Evolutionary conservation across 108 stramenopile genomes (phyloP), one percentile per base, ranked within the genome.

Genomic region (Cylindrotheca fusiformis): DNA sequence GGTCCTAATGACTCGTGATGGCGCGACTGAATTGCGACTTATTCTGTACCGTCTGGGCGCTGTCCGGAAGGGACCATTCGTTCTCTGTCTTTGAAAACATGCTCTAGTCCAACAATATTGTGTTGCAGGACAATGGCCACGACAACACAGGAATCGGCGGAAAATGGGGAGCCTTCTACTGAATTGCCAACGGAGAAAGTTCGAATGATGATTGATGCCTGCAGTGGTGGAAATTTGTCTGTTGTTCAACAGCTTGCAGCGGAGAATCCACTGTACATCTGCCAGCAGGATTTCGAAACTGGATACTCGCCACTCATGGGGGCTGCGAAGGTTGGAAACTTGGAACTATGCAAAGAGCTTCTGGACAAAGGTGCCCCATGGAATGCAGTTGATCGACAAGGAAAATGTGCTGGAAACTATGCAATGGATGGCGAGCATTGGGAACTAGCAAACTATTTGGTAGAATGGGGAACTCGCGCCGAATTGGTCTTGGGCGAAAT

Each of bases 371-470:
- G 87, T 20, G 96, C 96, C 17, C 96, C 96, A 12, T 96, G 96
- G 96, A 96, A 95, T 74, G 96, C 96, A 18, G 30, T 96, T 0
- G 92, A 94, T 68, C 74, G 90, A 18, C 56, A 71, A 31, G 89
- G 91, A 6, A 66, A 75, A 32, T 95, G 93, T 69, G 96, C 96
- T 8, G 96, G 96, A 17, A 85, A 95, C 66, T 89, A 88, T 67
- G 92, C 94, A n/a, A 84, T 80, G 10, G 80, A 81, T 3, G 51
- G 51, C 3, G 78, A 89, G 53, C 74, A 87, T 44, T 94, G 93
- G 86, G 82, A 81, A 2, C 60, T 94, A 17, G 89, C 94, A 18
- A 84, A 94, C 65, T 61, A 89, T 32, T 58, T 95, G 19, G 91
- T 95, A 17, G 87, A 95, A 30, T 74, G 78, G 65, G 94, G 82